Evolutionary conservation across 1,284 basidiomycete genomes (phyloP).

Genomic region (Puccinia coronata): DNA sequence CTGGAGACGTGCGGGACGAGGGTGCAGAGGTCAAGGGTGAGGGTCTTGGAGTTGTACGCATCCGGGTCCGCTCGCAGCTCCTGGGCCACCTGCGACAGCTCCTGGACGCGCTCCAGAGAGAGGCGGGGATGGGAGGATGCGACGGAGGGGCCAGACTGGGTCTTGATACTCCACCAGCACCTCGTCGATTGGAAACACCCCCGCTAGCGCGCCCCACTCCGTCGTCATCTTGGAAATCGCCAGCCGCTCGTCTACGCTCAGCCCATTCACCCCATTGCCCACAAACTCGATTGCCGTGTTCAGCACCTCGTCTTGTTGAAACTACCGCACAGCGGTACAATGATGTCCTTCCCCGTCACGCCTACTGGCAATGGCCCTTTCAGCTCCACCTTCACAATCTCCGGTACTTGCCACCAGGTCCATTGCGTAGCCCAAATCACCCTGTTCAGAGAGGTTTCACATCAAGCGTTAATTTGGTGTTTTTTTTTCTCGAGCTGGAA

Average conservation of each 20-base stretch:
- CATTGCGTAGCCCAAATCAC: conserved; percentile 98
- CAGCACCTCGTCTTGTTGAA: conserved; percentile 97
- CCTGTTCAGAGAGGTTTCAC: conserved; percentile 60
- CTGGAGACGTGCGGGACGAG: conserved; percentile 94
- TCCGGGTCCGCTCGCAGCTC: conserved; percentile 72
- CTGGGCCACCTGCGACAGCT: conserved; percentile 64
- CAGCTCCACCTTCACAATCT: conserved; percentile 92
- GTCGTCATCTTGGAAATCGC: conserved; percentile 99
- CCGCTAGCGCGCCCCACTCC: conserved; percentile 96
- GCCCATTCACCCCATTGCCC: conserved; percentile 79
- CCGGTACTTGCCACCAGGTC: conserved; percentile 99
- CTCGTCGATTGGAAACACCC: conserved; percentile 90
- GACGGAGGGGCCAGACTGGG: conserved; percentile 66
- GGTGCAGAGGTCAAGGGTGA: conserved; percentile 87
- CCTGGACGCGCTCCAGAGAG: conserved; percentile 71
- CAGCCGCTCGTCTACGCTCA: conserved; percentile 86
- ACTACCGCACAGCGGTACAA: conserved; percentile 91
- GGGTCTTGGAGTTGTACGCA: conserved; percentile 82
- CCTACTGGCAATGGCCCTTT: conserved; percentile 78
- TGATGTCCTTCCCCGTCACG: conserved; percentile 97
- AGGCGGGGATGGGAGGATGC: conserved; percentile 77
- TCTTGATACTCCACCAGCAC: conserved; percentile 69
- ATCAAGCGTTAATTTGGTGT: conserved; percentile 9
- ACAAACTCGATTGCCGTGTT: conserved; percentile 98
- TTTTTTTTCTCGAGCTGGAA: conserved; percentile 66